Conservation (phyloP, 495 filamentous ascomycete species). For the Arthonia radiata region DNA sequence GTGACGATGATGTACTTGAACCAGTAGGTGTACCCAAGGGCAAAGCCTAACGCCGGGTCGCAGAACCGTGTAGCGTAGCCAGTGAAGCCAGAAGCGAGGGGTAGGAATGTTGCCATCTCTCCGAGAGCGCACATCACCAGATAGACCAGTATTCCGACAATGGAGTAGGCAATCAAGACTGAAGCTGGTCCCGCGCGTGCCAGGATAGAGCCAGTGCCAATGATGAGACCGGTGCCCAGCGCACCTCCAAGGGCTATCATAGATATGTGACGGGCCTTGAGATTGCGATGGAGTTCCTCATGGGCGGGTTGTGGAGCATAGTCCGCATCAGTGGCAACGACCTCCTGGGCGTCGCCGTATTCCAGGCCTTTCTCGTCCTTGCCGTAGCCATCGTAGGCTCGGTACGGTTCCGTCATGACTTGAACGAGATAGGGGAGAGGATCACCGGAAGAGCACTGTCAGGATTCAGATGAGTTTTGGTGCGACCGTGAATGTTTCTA, state of each 20-base stretch:
- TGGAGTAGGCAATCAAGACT: conserved; percentile 39
- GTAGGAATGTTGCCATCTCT: conserved; percentile 38
- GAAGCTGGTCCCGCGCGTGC: conserved; percentile 39
- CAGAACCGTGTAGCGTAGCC: conserved; percentile 35
- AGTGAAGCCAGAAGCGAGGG: conserved; percentile 28
- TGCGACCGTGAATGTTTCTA: too few species aligned
- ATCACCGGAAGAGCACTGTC: too few species aligned
- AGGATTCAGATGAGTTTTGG: too few species aligned
- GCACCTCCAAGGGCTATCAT: conserved; percentile 77
- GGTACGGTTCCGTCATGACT: too few species aligned
- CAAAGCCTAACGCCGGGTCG: conserved; percentile 37
- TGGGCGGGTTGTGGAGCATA: too few species aligned
- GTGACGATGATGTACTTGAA: conserved; percentile 52
- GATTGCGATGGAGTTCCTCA: conserved; percentile 30
- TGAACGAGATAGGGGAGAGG: too few species aligned
- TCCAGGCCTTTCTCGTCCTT: too few species aligned
- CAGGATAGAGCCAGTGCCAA: conserved; percentile 37
- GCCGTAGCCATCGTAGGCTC: too few species aligned
- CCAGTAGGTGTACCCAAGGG: conserved; percentile 26
- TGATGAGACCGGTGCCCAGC: conserved; percentile 42
- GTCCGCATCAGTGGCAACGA: too few species aligned
- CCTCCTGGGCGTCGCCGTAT: too few species aligned
- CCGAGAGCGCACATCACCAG: conserved; percentile 35
- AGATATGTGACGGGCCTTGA: conserved; percentile 43
- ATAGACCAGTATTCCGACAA: conserved; percentile 34